Base-by-base conservation (phyloP, 805 yeast species). In the Phaffomyces antillensis region DNA sequence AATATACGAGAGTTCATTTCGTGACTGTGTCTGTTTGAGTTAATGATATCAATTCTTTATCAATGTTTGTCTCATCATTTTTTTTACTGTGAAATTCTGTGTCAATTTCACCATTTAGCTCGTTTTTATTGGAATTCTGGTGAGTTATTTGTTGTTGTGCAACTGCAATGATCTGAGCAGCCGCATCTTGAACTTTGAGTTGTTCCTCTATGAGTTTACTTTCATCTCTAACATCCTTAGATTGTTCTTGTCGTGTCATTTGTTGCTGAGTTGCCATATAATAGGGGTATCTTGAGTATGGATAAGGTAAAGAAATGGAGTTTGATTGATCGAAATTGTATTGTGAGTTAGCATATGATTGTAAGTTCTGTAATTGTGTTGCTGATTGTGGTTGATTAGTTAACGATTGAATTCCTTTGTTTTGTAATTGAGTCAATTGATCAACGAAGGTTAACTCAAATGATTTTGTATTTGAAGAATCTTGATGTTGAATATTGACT, bases 321-420 rank as follows among this genome's bases (percentile, higher is more conserved):
- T 28, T 28, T 3, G 30, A 12, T 28, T 28, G 30, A 28, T 28
- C 30, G 30, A 28, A 28, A 28, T 28, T 28, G 30, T 11, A 28
- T 28, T 28, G 30, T 13, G 30, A 28, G 30, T 28, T 28, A 10
- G 30, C 10, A 15, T 28, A 28, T 28, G 30, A 38, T 41, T 45
- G 45, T 20, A 24, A 32, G 13, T 41, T 42, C 36, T 38, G 45
- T 12, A 40, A 41, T 26, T 39, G 30, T 6, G 6, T 28, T 28
- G 23, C 47, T 23, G 47, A 42, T 30, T 50, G 50, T 20, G 34
- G 45, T 15, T 41, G 51, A 30, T 12, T 36, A 34, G 39, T 26
- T 43, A 37, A 7, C 50, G 37, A 5, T 15, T 32, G 17, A 7
- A 15, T 20, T 10, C 41, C 26, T 13, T 20, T 40, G n/a, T 40